Evolutionary conservation across 805 yeast species (phyloP).

Genomic region (Metschnikowia continentalis): DNA sequence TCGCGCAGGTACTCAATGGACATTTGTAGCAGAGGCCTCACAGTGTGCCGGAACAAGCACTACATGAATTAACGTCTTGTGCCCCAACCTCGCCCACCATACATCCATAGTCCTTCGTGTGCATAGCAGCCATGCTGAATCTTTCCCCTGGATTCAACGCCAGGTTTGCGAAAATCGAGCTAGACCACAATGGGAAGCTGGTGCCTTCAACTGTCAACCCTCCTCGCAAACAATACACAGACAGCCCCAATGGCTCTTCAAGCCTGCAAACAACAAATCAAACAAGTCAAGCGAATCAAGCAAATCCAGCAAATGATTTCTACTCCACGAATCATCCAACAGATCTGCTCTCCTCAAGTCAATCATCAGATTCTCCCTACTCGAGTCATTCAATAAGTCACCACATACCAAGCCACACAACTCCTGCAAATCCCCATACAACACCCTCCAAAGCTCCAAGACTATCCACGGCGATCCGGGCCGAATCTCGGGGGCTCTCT

Average conservation of each 20-base stretch:
- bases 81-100: not conserved
- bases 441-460: constrained; percentile 20
- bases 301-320: not conserved
- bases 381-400: not conserved
- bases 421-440: constrained; percentile 15
- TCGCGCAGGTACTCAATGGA: constrained; percentile 2
- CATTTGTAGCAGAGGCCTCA: not conserved
- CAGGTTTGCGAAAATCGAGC: constrained; percentile 29
- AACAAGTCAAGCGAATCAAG: not conserved
- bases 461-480: constrained; percentile 21
- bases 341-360: no score
- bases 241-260: constrained; percentile 14
- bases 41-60: constrained; percentile 4
- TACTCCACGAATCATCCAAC: no score
- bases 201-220: not conserved
- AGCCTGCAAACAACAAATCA: constrained; percentile 13
- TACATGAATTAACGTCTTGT: constrained; percentile 3
- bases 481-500: constrained; percentile 15
- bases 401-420: not conserved
- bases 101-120: not conserved
- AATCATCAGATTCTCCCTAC: not conserved
- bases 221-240: constrained; percentile 13
- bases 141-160: constrained; percentile 27
- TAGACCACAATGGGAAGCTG: constrained; percentile 11
- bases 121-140: constrained; percentile 9